Conservation (phyloP, 352 stramenopile genomes). For the Thraustochytrium striatum region DNA sequence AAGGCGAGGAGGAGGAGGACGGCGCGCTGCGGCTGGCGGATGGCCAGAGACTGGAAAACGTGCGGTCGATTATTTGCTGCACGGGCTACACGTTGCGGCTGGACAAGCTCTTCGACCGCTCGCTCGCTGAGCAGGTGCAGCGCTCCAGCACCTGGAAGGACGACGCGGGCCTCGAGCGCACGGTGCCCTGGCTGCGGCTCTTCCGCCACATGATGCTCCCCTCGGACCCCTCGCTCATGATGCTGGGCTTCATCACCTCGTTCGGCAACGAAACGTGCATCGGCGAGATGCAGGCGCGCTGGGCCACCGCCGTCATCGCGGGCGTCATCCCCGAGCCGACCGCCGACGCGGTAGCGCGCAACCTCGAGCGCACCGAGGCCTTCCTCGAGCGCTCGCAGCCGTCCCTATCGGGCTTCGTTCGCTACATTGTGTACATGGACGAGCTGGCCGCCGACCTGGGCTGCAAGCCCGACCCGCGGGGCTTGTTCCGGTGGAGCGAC, state of each 20-base stretch:
- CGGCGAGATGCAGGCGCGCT: conserved; percentile 3
- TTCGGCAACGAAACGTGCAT: conserved; percentile 36
- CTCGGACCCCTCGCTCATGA: not conserved
- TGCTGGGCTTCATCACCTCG: conserved; percentile 15
- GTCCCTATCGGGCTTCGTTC: conserved; percentile 17
- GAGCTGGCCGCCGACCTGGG: not conserved
- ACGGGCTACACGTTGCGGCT: conserved; percentile 18
- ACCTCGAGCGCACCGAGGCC: not conserved
- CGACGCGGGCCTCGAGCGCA: too few species aligned
- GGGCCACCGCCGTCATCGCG: conserved; percentile 1
- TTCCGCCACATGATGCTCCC: conserved; percentile 9
- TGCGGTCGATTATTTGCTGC: conserved; percentile 34
- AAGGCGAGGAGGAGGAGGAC: not conserved
- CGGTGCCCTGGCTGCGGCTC: conserved; percentile 13
- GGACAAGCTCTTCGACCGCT: not conserved
- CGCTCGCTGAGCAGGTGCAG: not conserved
- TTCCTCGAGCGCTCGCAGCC: not conserved
- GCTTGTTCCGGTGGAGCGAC: not conserved
- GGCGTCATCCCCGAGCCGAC: not conserved
- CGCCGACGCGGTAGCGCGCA: not conserved
- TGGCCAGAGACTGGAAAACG: not conserved
- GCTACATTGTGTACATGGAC: conserved; percentile 13
- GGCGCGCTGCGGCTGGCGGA: not conserved
- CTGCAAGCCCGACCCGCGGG: not conserved
- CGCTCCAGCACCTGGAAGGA: not conserved